Percentiles rank a stretch among this genome's conserved stretches.
Conservation (phyloP, 2,329 filamentous ascomycete species). For the Ophiocordyceps camponoti-saundersi region DNA sequence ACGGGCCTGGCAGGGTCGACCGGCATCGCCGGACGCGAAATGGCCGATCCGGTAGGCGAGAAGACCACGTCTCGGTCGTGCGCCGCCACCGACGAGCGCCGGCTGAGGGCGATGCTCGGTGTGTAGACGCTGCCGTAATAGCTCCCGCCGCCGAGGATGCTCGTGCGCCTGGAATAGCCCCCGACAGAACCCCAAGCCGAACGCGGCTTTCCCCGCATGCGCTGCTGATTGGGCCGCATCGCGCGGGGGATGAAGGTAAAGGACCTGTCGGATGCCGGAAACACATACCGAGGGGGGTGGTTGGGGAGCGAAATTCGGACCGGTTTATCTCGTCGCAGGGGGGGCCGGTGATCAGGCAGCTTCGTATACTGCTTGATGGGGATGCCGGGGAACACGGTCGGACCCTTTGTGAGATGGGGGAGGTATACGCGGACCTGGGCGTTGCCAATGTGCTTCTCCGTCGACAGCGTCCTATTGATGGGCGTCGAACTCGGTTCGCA, state of each 20-base stretch:
- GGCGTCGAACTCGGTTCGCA: slow-evolving; percentile 42
- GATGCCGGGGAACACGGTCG: slow-evolving; percentile 56
- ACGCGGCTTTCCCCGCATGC: slow-evolving; percentile 49
- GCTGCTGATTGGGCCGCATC: slow-evolving; percentile 83
- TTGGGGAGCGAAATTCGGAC: slow-evolving; percentile 83
- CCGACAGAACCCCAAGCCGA: slow-evolving; percentile 53
- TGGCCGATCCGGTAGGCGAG: slow-evolving; percentile 64
- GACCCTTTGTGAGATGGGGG: slow-evolving; percentile 49
- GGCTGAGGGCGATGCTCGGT: slow-evolving; percentile 74
- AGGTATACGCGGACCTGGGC: slow-evolving; percentile 71
- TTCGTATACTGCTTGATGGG: slow-evolving; percentile 84
- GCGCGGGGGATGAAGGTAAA: slow-evolving; percentile 97
- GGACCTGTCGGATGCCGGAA: slow-evolving; percentile 74
- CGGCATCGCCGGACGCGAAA: slow-evolving; percentile 48
- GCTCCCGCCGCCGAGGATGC: slow-evolving; percentile 50
- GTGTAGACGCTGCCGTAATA: slow-evolving; percentile 65
- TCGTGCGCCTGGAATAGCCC: slow-evolving; percentile 62
- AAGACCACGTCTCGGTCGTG: slow-evolving; percentile 55
- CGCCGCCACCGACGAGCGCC: slow-evolving; percentile 57
- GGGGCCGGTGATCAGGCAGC: slow-evolving; percentile 84
- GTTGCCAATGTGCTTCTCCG: slow-evolving; percentile 68
- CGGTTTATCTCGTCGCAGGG: slow-evolving; percentile 86
- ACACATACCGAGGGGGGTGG: slow-evolving; percentile 69
- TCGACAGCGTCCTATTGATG: slow-evolving; percentile 66
- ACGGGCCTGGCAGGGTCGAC: slow-evolving; percentile 52